These are phyloP conservation scores for Abelmoschus esculentus DNA, from an alignment of 345 rosid species.

Conservation along the genomic window DNA sequence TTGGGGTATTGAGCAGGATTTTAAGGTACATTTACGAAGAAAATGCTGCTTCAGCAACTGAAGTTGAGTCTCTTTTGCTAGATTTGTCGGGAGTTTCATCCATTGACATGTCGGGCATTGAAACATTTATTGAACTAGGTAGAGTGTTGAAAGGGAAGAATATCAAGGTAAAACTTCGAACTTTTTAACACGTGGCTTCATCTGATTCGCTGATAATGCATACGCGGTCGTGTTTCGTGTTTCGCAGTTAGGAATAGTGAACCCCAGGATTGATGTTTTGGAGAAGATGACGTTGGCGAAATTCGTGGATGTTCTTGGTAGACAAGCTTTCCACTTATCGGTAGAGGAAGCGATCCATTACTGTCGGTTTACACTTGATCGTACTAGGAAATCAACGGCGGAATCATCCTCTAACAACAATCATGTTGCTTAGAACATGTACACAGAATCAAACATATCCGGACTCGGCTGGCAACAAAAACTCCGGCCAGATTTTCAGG, in stretches of 20 bases:
- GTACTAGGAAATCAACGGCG: neutral
- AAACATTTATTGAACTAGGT: constrained; percentile 42
- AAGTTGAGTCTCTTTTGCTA: constrained; percentile 55
- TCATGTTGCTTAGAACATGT: neutral
- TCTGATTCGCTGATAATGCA: too few relatives aligned
- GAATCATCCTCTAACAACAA: neutral
- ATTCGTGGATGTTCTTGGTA: constrained; percentile 50
- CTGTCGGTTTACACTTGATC: constrained; percentile 32
- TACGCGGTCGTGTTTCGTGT: neutral
- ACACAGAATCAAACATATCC: too few relatives aligned
- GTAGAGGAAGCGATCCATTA: constrained; percentile 61
- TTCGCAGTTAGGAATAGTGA: constrained; percentile 53
- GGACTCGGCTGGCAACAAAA: too few relatives aligned
- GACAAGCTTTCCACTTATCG: constrained; percentile 45
- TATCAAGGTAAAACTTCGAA: constrained; percentile 39
- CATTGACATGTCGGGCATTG: constrained; percentile 70
- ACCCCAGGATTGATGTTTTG: constrained; percentile 67
- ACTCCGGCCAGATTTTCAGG: too few relatives aligned
- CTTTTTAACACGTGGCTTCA: too few relatives aligned
- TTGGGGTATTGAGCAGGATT: constrained; percentile 27
- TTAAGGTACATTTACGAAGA: constrained; percentile 61
- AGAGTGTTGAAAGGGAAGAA: constrained; percentile 33
- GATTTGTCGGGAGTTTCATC: constrained; percentile 72
- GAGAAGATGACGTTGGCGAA: constrained; percentile 71
- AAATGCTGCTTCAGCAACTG: constrained; percentile 15